These are phyloP conservation scores for Pseudozyma thailandica DNA, from an alignment of 1,284 basidiomycete species.

Conservation along the genomic window DNA sequence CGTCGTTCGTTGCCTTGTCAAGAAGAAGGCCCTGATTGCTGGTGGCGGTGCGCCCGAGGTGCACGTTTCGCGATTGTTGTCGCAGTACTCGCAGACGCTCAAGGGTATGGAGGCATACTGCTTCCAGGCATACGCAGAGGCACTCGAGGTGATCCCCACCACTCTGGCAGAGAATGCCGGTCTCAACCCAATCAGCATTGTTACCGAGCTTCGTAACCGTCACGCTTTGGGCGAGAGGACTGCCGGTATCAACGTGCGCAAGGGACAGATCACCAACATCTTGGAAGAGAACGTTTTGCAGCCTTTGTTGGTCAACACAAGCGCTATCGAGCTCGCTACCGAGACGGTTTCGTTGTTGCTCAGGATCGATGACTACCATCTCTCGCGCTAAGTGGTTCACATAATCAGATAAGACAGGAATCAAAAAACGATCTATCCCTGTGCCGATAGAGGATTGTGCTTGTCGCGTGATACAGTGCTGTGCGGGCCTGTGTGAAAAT, in stretches of 20 bases:
- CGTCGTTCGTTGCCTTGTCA: conserved; percentile 96
- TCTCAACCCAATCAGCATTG: conserved; percentile 96
- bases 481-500: too few species aligned
- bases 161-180: conserved; percentile 99
- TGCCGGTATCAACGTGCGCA: conserved; percentile 91
- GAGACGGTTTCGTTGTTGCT: conserved; percentile 97
- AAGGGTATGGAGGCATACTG: conserved; percentile 99
- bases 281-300: conserved; percentile 97
- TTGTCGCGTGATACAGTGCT: too few species aligned
- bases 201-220: conserved; percentile 95
- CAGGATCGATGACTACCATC: conserved; percentile 91
- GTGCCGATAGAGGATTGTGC: too few species aligned
- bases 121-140: conserved; percentile 97
- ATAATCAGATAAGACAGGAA: neutral
- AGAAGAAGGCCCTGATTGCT: conserved; percentile 96
- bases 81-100: conserved; percentile 90
- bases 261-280: conserved; percentile 92
- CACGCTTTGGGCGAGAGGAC: conserved; percentile 94
- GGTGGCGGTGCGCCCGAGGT: conserved; percentile 99
- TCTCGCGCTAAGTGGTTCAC: conserved; percentile 49
- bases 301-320: conserved; percentile 92
- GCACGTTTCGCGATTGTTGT: conserved; percentile 91
- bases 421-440: neutral
- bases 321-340: conserved; percentile 92
- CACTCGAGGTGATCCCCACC: conserved; percentile 96